Conservation (phyloP, 495 filamentous ascomycete genomes). For the Hypoxylon lienhwacheense region DNA sequence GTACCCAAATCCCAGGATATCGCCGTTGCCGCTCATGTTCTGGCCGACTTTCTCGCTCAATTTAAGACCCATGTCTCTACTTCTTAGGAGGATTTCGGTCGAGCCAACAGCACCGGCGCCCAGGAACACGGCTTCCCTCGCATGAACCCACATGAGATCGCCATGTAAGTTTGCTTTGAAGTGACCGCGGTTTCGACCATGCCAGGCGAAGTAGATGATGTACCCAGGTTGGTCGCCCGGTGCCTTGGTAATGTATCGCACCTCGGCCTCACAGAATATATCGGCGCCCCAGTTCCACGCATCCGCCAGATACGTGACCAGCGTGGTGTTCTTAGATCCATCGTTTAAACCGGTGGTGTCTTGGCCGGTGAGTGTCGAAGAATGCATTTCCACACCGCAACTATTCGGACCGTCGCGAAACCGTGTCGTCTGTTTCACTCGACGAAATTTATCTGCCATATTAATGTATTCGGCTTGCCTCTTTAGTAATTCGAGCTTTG, state of each 20-base stretch:
- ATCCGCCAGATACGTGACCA: slow-evolving; percentile 69
- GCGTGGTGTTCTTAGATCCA: slow-evolving; percentile 64
- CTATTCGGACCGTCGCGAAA: slow-evolving; percentile 63
- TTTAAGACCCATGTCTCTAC: slow-evolving; percentile 59
- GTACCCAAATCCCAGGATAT: slow-evolving; percentile 64
- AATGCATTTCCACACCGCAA: slow-evolving; percentile 63
- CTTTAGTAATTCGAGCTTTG: slow-evolving; percentile 60
- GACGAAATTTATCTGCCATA: slow-evolving; percentile 55
- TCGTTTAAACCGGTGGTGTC: slow-evolving; percentile 68
- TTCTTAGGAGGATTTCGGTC: slow-evolving; percentile 68
- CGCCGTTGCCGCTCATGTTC: slow-evolving; percentile 70
- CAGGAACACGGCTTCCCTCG: slow-evolving; percentile 61
- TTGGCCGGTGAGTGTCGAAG: slow-evolving; percentile 60
- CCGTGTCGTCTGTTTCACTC: slow-evolving; percentile 62
- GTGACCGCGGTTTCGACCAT: slow-evolving; percentile 58
- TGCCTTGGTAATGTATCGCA: slow-evolving; percentile 63
- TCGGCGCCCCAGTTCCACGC: slow-evolving; percentile 77
- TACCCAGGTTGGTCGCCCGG: slow-evolving; percentile 54
- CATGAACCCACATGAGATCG: slow-evolving; percentile 71
- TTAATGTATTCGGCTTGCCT: slow-evolving; percentile 57
- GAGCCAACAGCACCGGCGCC: slow-evolving; percentile 63
- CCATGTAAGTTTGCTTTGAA: slow-evolving; percentile 60
- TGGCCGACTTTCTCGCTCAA: slow-evolving; percentile 61
- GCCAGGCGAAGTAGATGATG: slow-evolving; percentile 66
- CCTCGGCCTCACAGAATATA: slow-evolving; percentile 72